These are phyloP conservation scores for Morella rubra DNA, from an alignment of 306 rosid genomes.

Conservation along the genomic window DNA sequence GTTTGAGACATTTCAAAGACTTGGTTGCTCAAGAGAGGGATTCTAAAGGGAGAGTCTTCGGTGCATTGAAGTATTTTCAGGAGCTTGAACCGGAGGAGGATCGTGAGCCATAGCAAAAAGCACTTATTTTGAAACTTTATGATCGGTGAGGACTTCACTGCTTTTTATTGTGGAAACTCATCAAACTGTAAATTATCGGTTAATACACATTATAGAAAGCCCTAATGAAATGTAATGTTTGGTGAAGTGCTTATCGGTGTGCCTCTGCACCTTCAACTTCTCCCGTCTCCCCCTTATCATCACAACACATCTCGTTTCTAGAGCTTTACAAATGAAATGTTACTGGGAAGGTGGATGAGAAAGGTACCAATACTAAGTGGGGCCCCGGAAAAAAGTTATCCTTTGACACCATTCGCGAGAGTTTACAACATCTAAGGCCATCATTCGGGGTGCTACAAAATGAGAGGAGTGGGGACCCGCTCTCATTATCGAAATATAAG, in stretches of 20 bases:
- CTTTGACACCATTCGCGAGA: too few species aligned
- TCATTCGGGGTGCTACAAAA: too few species aligned
- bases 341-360: too few species aligned
- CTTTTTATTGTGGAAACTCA: background rate
- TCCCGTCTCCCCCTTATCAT: too few species aligned
- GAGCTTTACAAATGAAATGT: too few species aligned
- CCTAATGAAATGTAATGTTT: background rate
- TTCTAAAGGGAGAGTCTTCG: background rate
- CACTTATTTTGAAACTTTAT: background rate
- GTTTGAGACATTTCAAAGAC: background rate
- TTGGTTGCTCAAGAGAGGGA: background rate
- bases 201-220: background rate
- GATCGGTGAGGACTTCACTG: background rate
- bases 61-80: slow-evolving; percentile 13
- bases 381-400: too few species aligned
- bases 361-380: too few species aligned
- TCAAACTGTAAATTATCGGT: background rate
- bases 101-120: background rate
- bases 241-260: background rate
- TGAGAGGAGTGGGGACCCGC: too few species aligned
- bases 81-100: slow-evolving; percentile 7
- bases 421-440: too few species aligned
- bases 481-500: too few species aligned
- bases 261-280: too few species aligned
- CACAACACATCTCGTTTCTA: too few species aligned